phyloP scores from a whole-genome alignment of 495 filamentous ascomycete genomes.

The Penicillium nucicola region DNA sequence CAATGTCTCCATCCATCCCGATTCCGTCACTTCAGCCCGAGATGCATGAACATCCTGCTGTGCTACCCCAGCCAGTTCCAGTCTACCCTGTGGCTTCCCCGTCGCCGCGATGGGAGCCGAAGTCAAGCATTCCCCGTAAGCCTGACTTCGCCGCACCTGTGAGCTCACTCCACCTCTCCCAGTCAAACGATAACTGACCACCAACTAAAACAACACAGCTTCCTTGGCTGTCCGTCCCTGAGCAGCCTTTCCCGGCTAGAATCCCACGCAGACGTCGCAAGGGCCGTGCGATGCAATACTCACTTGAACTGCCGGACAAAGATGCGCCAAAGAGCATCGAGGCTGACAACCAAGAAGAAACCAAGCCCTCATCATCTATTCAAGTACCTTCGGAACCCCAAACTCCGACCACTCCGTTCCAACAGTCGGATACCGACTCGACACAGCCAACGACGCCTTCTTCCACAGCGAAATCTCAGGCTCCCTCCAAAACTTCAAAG shows the following conservation, averaged over 20 bases:
- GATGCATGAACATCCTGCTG: constrained; percentile 30
- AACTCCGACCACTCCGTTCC: constrained; percentile 64
- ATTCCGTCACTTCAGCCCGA: constrained; percentile 27
- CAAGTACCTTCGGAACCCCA: constrained; percentile 54
- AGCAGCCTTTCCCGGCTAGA: constrained; percentile 60
- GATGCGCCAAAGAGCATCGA: constrained; percentile 26
- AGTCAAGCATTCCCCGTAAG: constrained; percentile 16
- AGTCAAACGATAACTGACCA: background rate
- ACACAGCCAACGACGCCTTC: constrained; percentile 73
- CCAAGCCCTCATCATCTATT: constrained; percentile 19
- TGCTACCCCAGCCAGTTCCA: constrained; percentile 24
- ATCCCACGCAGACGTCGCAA: constrained; percentile 39
- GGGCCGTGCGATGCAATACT: constrained; percentile 32
- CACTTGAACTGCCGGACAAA: constrained; percentile 50
- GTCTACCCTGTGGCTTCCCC: constrained; percentile 32
- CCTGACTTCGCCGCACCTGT: constrained; percentile 63
- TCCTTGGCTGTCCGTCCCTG: constrained; percentile 78
- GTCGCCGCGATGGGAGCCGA: constrained; percentile 27
- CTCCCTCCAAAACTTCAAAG: constrained; percentile 42
- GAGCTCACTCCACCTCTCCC: constrained; percentile 30
- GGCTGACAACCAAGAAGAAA: constrained; percentile 16
- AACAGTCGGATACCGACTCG: constrained; percentile 60
- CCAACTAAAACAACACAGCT: constrained; percentile 45
- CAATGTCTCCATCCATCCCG: constrained; percentile 39
- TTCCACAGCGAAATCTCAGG: constrained; percentile 43